phyloP scores from a whole-genome alignment of 179 eudicot genomes.

The Beta lomatogona region DNA sequence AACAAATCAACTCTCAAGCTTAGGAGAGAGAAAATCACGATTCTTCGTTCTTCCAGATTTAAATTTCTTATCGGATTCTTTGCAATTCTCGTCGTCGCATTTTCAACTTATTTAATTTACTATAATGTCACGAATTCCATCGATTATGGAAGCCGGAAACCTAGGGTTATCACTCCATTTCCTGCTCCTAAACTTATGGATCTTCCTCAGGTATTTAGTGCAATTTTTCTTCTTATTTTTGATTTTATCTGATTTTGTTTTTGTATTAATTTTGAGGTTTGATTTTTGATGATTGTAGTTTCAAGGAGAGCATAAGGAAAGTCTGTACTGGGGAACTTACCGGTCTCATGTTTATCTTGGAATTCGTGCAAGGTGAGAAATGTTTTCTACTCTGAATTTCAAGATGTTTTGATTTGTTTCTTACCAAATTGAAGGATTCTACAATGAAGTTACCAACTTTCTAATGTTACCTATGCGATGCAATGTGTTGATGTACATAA shows the following conservation, averaged over 20 bases:
- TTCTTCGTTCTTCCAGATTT: slow-evolving; percentile 18
- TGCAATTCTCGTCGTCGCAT: slow-evolving; percentile 36
- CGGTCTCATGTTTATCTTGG: slow-evolving; percentile 93
- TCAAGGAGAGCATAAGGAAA: slow-evolving; percentile 98
- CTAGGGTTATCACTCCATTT: slow-evolving; percentile 83
- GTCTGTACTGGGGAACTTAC: slow-evolving; percentile 98
- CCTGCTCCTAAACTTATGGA: slow-evolving; percentile 92
- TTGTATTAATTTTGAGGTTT: not conserved
- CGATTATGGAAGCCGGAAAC: slow-evolving; percentile 33
- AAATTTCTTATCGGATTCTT: slow-evolving; percentile 13
- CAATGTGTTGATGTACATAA: too few relatives aligned
- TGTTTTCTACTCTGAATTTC: too few relatives aligned
- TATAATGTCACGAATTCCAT: slow-evolving; percentile 19
- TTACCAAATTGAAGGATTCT: not conserved
- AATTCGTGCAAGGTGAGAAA: slow-evolving; percentile 74
- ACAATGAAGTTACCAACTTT: not conserved
- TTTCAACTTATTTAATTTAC: slow-evolving; percentile 40
- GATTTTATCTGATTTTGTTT: not conserved
- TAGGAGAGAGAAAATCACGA: slow-evolving; percentile 13
- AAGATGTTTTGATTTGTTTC: not conserved
- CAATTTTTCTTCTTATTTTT: not conserved
- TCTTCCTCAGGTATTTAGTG: slow-evolving; percentile 74
- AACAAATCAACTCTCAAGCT: slow-evolving; percentile 27
- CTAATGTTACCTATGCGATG: not conserved
- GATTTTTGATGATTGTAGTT: slow-evolving; percentile 51